These are phyloP conservation scores for Cyclostephanos tholiformis DNA, from an alignment of 108 stramenopile species.

Conservation along the genomic window DNA sequence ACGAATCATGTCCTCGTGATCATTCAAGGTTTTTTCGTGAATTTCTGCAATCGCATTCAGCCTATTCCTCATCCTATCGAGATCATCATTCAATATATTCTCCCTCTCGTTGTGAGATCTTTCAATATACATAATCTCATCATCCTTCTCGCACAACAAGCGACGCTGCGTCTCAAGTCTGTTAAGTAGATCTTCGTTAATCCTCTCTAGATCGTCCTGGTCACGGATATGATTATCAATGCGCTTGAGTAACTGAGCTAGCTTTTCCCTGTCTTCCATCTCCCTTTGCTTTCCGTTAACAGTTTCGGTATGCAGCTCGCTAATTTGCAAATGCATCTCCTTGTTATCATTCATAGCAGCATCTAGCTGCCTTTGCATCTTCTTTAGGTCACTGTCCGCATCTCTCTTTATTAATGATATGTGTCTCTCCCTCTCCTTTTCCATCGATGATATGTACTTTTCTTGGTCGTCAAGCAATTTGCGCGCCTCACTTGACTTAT, in stretches of 20 bases:
- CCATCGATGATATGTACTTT: slow-evolving; percentile 9
- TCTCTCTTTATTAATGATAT: slow-evolving; percentile 8
- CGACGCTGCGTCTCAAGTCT: slow-evolving; percentile 16
- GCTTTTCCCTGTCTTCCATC: slow-evolving; percentile 21
- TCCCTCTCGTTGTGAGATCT: slow-evolving; percentile 5
- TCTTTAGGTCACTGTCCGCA: slow-evolving; percentile 1
- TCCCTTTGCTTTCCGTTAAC: slow-evolving; percentile 14
- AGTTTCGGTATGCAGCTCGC: slow-evolving; percentile 16
- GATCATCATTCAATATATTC: slow-evolving; percentile 18
- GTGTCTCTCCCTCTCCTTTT: slow-evolving; percentile 9
- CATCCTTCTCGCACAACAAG: slow-evolving; percentile 28
- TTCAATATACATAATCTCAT: slow-evolving; percentile 22
- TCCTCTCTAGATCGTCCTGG: slow-evolving; percentile 8
- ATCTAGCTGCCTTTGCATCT: slow-evolving; percentile 8
- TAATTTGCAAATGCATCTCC: slow-evolving; percentile 19
- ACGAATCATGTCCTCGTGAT: slow-evolving; percentile 24
- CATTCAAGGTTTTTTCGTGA: slow-evolving; percentile 22
- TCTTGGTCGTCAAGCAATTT: slow-evolving; percentile 27
- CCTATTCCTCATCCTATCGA: slow-evolving; percentile 12
- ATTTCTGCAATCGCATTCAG: slow-evolving; percentile 26
- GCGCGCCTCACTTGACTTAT: slow-evolving; percentile 6
- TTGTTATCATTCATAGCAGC: slow-evolving; percentile 5
- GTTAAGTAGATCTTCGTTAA: slow-evolving; percentile 24
- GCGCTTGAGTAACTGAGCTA: slow-evolving; percentile 1
- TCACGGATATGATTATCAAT: not conserved